Conservation (phyloP, 2,329 filamentous ascomycete species). For the Esteya vermicola region DNA sequence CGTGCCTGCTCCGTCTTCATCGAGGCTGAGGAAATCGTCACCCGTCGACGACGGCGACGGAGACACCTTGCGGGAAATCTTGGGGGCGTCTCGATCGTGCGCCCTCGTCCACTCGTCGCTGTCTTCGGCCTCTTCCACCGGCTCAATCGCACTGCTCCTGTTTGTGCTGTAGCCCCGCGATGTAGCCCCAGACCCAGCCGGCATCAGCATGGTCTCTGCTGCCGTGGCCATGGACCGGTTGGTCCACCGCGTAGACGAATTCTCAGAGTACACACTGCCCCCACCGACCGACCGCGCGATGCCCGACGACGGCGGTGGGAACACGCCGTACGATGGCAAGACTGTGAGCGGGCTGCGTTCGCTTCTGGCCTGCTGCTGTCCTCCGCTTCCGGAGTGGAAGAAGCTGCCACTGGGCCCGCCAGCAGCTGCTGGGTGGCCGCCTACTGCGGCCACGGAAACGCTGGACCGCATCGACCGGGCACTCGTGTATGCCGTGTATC, state of each 20-base stretch:
- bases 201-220: too few species aligned
- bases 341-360: too few species aligned
- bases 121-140: constrained; percentile 15
- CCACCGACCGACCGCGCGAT: constrained; percentile 1
- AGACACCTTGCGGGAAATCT: constrained; percentile 6
- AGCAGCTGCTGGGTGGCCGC: background rate
- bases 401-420: background rate
- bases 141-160: too few species aligned
- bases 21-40: constrained; percentile 13
- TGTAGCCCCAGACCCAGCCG: too few species aligned
- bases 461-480: constrained; percentile 13
- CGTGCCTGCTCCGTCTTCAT: constrained; percentile 14
- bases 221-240: background rate
- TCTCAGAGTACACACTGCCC: constrained; percentile 16
- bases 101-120: too few species aligned
- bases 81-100: too few species aligned
- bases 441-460: constrained; percentile 10
- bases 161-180: too few species aligned
- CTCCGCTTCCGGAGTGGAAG: too few species aligned
- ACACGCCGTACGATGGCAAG: constrained; percentile 9
- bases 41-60: constrained; percentile 5
- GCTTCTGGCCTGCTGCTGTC: too few species aligned
- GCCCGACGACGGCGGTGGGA: constrained; percentile 6
- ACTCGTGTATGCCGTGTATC: constrained; percentile 10
- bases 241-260: constrained; percentile 8